Conservation (phyloP, 805 yeast species). For the Peterozyma toletana region DNA sequence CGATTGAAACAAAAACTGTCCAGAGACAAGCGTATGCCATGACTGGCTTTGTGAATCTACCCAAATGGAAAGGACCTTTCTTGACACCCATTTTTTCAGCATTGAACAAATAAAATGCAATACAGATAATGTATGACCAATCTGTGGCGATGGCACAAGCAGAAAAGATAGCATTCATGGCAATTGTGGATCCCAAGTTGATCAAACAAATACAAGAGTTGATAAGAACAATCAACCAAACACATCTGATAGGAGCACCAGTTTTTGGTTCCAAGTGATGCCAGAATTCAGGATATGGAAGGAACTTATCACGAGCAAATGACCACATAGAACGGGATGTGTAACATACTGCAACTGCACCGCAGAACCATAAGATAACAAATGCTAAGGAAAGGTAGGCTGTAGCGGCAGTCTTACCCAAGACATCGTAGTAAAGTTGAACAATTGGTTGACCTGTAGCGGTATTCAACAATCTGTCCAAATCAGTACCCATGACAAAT, state of each 20-base stretch:
- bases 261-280: conserved; percentile 30
- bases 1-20: conserved; percentile 39
- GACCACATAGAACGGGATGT: conserved; percentile 49
- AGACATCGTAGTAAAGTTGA: conserved; percentile 39
- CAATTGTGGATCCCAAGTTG: conserved; percentile 32
- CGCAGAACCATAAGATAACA: conserved; percentile 44
- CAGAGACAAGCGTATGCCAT: conserved; percentile 35
- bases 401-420: conserved; percentile 47
- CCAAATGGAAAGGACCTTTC: conserved; percentile 44
- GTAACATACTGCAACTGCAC: conserved; percentile 42
- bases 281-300: conserved; percentile 39
- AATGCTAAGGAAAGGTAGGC: conserved; percentile 43
- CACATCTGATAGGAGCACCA: conserved; percentile 35
- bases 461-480: conserved; percentile 23
- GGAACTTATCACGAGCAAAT: conserved; percentile 48
- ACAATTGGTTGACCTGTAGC: conserved; percentile 45
- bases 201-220: conserved; percentile 38
- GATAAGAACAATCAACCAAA: conserved; percentile 32
- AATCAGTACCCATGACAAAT: conserved; percentile 34
- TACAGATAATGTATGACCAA: conserved; percentile 42
- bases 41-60: conserved; percentile 29
- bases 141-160: conserved; percentile 45
- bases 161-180: conserved; percentile 48
- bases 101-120: conserved; percentile 32
- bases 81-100: conserved; percentile 36